Percentiles rank a stretch among this genome's conserved stretches.
These are phyloP conservation scores for Ogataea polymorpha DNA, from an alignment of 805 yeast species.

Conservation along the genomic window DNA sequence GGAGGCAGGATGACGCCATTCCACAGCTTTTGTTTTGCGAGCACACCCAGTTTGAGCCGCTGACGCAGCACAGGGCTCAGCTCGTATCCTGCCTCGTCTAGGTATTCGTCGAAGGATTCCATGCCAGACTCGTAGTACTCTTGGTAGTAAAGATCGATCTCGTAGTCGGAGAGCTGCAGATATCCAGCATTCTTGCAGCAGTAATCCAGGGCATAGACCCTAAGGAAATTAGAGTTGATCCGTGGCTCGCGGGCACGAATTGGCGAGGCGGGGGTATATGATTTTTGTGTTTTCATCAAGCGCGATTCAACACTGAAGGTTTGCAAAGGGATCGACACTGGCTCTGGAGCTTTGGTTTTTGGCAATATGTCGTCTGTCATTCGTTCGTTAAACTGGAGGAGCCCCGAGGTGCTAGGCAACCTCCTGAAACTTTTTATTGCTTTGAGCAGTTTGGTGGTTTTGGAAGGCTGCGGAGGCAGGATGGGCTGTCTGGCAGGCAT, in stretches of 20 bases:
- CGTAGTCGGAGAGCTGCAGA: constrained; percentile 33
- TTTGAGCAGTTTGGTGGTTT: constrained; percentile 8
- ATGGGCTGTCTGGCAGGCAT: background rate
- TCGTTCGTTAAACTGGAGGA: constrained; percentile 17
- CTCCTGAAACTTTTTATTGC: constrained; percentile 11
- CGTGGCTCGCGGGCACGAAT: constrained; percentile 42
- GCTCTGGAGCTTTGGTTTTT: constrained; percentile 2
- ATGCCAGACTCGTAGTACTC: constrained; percentile 26
- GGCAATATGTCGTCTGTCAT: constrained; percentile 18
- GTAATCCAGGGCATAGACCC: constrained; percentile 48
- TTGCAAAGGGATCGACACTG: constrained; percentile 7
- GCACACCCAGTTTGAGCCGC: constrained; percentile 35
- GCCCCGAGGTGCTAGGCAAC: constrained; percentile 8
- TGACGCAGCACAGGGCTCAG: constrained; percentile 11
- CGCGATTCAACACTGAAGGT: constrained; percentile 14
- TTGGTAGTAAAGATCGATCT: constrained; percentile 32
- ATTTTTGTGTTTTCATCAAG: background rate
- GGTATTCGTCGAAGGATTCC: constrained; percentile 25
- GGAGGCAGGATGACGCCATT: constrained; percentile 51
- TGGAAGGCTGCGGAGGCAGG: constrained; percentile 5
- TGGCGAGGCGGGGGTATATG: background rate
- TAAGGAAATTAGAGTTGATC: constrained; percentile 46
- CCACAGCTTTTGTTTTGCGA: constrained; percentile 52
- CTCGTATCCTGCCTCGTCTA: constrained; percentile 19
- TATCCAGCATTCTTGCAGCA: constrained; percentile 36